phyloP scores from a whole-genome alignment of 129 eudicot genomes.

The Pulicaria dysenterica region DNA sequence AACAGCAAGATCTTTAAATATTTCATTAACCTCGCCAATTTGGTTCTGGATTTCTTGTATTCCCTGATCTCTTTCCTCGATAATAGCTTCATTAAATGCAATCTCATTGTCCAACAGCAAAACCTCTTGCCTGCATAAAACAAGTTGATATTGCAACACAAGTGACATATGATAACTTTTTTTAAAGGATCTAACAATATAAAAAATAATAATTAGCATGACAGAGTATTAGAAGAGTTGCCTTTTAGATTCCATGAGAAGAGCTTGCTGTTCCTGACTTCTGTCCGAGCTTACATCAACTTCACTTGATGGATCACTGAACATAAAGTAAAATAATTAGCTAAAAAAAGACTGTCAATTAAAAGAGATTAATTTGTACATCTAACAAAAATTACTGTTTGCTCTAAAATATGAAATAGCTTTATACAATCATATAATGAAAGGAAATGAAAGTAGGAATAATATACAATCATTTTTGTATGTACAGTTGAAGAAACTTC shows the following conservation, averaged over 20 bases:
- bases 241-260: slow-evolving; percentile 64
- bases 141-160: slow-evolving; percentile 12
- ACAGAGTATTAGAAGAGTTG: not conserved
- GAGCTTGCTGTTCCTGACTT: slow-evolving; percentile 48
- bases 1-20: slow-evolving; percentile 73
- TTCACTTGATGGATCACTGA: slow-evolving; percentile 45
- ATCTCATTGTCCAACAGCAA: slow-evolving; percentile 62
- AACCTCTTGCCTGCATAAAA: slow-evolving; percentile 57
- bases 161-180: not conserved
- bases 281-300: slow-evolving; percentile 38
- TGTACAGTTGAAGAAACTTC: not conserved
- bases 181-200: not conserved
- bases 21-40: slow-evolving; percentile 72
- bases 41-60: slow-evolving; percentile 72
- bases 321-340: slow-evolving; percentile 1
- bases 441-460: no score
- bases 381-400: not conserved
- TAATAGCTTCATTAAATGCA: slow-evolving; percentile 64
- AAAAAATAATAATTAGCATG: not conserved
- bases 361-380: not conserved
- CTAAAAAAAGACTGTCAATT: not conserved
- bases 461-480: not conserved
- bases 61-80: slow-evolving; percentile 85
- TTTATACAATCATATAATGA: no score
- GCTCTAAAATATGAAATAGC: no score